Percentiles rank a stretch among this genome's conserved stretches.
These are phyloP conservation scores for Adansonia madagascariensis DNA, from an alignment of 441 rosid species.

Conservation along the genomic window DNA sequence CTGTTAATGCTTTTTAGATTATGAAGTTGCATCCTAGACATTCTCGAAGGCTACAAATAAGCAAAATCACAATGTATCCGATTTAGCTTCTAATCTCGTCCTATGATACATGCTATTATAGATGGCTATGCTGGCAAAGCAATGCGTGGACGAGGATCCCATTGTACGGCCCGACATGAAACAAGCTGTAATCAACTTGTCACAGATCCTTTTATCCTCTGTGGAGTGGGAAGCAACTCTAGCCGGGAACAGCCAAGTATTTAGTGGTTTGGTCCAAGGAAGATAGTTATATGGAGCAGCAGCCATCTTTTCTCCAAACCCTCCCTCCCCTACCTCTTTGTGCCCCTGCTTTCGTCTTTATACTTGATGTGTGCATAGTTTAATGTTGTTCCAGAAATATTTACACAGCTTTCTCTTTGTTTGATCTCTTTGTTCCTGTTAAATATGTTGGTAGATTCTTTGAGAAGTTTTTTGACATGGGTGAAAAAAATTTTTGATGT, in stretches of 20 bases:
- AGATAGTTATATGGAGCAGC: conserved; percentile 45
- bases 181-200: conserved; percentile 83
- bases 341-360: neutral
- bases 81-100: conserved; percentile 13
- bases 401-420: neutral
- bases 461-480: conserved; percentile 11
- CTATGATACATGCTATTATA: conserved; percentile 23
- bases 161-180: conserved; percentile 94
- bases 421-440: neutral
- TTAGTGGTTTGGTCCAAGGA: conserved; percentile 97
- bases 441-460: conserved; percentile 7
- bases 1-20: neutral
- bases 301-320: neutral
- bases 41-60: neutral
- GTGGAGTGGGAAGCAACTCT: conserved; percentile 99
- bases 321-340: neutral
- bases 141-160: conserved; percentile 91
- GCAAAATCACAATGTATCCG: neutral
- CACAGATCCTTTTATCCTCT: conserved; percentile 87
- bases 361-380: conserved; percentile 29
- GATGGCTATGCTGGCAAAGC: conserved; percentile 91
- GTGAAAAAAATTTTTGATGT: conserved; percentile 38
- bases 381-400: conserved; percentile 7
- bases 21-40: neutral
- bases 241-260: conserved; percentile 95